Conservation (phyloP, 2,329 filamentous ascomycete species). For the Bipolaris bicolor region DNA sequence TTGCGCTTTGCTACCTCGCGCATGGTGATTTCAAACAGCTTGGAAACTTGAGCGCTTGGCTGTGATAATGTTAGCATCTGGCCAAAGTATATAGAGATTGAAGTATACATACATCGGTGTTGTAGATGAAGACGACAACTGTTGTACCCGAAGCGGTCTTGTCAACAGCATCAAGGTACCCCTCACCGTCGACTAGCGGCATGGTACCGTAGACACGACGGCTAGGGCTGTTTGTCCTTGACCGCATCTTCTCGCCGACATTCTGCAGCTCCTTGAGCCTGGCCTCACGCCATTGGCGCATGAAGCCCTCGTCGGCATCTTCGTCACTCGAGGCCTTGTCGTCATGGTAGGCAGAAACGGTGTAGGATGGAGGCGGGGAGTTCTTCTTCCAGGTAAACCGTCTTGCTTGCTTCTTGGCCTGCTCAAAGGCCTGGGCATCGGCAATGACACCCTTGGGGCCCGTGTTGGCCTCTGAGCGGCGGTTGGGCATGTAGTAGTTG, state of each 20-base stretch:
- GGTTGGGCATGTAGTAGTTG: conserved; percentile 63
- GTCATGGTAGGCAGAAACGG: conserved; percentile 55
- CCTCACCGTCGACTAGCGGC: conserved; percentile 83
- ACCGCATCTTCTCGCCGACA: conserved; percentile 61
- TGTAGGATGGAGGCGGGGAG: conserved; percentile 26
- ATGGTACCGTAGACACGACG: conserved; percentile 78
- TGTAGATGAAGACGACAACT: conserved; percentile 86
- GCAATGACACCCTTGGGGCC: conserved; percentile 88
- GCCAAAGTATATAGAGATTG: neutral
- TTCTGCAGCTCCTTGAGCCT: conserved; percentile 77
- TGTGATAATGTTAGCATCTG: neutral
- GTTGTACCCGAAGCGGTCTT: conserved; percentile 80
- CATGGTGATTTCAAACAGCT: conserved; percentile 61
- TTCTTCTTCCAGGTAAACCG: conserved; percentile 45
- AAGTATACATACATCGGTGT: neutral
- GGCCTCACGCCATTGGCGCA: conserved; percentile 83
- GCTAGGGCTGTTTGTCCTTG: conserved; percentile 75
- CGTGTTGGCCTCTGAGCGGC: conserved; percentile 72
- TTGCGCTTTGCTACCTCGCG: conserved; percentile 74
- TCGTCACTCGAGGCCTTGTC: conserved; percentile 57
- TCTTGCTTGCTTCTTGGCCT: conserved; percentile 56
- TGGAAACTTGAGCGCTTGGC: conserved; percentile 67
- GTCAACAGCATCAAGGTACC: conserved; percentile 96
- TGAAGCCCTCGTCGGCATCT: conserved; percentile 78
- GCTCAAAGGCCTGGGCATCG: conserved; percentile 78